Evolutionary conservation across 169 alveolate species (phyloP).

Genomic region (Besnoitia besnoiti): DNA sequence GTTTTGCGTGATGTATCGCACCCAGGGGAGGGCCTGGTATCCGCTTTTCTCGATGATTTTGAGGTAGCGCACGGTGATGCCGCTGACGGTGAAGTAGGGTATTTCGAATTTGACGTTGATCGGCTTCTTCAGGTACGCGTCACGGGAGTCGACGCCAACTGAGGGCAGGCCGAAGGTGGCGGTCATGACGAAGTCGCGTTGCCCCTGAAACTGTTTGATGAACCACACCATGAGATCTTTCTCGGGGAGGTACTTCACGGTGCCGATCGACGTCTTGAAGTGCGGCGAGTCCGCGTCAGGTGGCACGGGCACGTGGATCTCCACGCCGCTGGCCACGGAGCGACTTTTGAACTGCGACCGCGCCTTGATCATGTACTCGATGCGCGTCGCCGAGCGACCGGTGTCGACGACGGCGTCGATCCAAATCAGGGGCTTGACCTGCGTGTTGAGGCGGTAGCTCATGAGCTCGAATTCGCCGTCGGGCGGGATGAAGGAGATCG

Average conservation of each 20-base stretch:
- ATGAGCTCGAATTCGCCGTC: conserved; percentile 99
- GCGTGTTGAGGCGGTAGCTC: conserved; percentile 96
- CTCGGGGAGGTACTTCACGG: conserved; percentile 96
- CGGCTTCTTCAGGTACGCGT: conserved; percentile 92
- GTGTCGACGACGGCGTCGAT: conserved; percentile 92
- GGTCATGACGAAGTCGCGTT: conserved; percentile 96
- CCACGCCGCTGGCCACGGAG: conserved; percentile 97
- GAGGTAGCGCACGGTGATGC: conserved; percentile 96
- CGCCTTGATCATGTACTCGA: conserved; percentile 92
- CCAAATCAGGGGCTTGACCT: conserved; percentile 96
- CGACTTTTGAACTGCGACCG: conserved; percentile 80
- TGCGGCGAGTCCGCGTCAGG: conserved; percentile 95
- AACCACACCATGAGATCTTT: conserved; percentile 95
- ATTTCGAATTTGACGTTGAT: conserved; percentile 97
- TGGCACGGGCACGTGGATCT: conserved; percentile 98
- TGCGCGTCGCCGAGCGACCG: conserved; percentile 88
- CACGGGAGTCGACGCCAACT: conserved; percentile 89
- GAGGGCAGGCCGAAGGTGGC: conserved; percentile 98
- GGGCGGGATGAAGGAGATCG: conserved; percentile 98
- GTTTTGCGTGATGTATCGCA: conserved; percentile 97
- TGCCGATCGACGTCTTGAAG: conserved; percentile 92
- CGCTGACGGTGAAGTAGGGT: conserved; percentile 99
- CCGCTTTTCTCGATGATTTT: conserved; percentile 95
- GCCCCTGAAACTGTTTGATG: conserved; percentile 98
- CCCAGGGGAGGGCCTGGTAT: conserved; percentile 99